A percentile compares a stretch with the other conserved stretches of the same genome.
Conservation (phyloP, 768 basidiomycete genomes). For the Suillus paluster region DNA sequence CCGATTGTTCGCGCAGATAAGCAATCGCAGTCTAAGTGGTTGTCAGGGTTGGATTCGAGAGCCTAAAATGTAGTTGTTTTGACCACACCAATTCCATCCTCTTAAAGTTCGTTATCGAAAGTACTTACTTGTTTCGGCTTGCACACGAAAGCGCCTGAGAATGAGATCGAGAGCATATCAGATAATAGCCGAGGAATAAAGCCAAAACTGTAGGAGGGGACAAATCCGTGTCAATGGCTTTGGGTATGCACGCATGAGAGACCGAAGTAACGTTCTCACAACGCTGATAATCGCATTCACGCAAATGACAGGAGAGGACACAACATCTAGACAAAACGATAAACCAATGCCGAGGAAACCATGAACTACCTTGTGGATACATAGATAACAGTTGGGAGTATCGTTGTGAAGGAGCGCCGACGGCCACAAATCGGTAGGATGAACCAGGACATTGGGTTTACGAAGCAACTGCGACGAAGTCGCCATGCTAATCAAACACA, state of each 20-base stretch:
- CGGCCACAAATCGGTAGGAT: constrained; percentile 1
- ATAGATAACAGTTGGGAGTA: neutral
- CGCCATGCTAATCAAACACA: neutral
- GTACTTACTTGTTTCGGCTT: neutral
- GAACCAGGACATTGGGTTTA: neutral
- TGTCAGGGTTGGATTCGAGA: neutral
- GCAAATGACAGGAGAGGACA: constrained; percentile 10
- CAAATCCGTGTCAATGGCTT: constrained; percentile 4
- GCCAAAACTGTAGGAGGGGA: neutral
- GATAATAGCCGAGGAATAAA: neutral
- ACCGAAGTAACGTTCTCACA: constrained; percentile 12
- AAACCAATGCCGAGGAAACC: constrained; percentile 10
- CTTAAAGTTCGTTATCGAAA: neutral
- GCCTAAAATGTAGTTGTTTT: neutral
- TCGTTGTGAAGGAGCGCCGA: neutral
- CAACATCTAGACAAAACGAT: neutral
- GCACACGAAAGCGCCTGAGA: neutral
- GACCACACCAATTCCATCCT: neutral
- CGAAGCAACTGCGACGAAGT: neutral
- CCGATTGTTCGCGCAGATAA: neutral
- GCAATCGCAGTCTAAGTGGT: neutral
- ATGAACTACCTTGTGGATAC: neutral
- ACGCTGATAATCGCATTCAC: constrained; percentile 3
- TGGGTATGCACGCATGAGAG: constrained; percentile 2
- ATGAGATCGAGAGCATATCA: neutral